These are phyloP conservation scores for Plasmodium knowlesi DNA, from an alignment of 169 alveolate genomes.

Conservation along the genomic window DNA sequence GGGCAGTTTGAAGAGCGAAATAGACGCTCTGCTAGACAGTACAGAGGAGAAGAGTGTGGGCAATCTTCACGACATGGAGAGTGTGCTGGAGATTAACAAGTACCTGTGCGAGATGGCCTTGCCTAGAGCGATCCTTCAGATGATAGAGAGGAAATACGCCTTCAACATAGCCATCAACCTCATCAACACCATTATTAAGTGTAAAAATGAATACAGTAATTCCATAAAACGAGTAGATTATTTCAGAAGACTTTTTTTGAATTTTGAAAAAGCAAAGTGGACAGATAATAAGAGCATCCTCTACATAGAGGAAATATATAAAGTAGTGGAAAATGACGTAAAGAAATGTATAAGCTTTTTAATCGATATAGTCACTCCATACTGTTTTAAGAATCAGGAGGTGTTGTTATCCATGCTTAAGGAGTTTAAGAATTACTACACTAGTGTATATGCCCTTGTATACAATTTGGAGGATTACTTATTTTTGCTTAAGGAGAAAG, in stretches of 20 bases:
- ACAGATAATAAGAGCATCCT: conserved; percentile 24
- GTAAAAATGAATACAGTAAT: conserved; percentile 40
- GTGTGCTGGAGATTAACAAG: conserved; percentile 38
- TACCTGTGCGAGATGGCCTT: conserved; percentile 8
- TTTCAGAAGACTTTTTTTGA: conserved; percentile 22
- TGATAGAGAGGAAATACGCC: conserved; percentile 62
- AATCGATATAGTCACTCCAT: conserved; percentile 47
- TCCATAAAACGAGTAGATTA: conserved; percentile 20
- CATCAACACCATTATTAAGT: conserved; percentile 31
- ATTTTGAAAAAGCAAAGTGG: conserved; percentile 45
- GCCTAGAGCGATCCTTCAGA: conserved; percentile 23
- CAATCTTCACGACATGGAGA: conserved; percentile 25
- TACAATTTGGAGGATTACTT: conserved; percentile 57
- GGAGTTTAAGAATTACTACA: conserved; percentile 55
- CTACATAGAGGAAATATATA: conserved; percentile 46
- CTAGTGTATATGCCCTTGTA: conserved; percentile 18
- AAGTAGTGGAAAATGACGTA: conserved; percentile 50
- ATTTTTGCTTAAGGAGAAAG: conserved; percentile 56
- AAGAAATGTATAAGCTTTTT: conserved; percentile 30
- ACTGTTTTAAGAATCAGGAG: conserved; percentile 39
- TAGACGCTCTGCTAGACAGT: neutral
- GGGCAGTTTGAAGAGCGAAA: conserved; percentile 7
- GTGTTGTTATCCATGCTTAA: conserved; percentile 1
- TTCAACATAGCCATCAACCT: conserved; percentile 38
- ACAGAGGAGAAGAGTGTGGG: conserved; percentile 7